Evolutionary conservation across 1,284 basidiomycete genomes (phyloP).

Genomic region (Cutaneotrichosporon sp.): DNA sequence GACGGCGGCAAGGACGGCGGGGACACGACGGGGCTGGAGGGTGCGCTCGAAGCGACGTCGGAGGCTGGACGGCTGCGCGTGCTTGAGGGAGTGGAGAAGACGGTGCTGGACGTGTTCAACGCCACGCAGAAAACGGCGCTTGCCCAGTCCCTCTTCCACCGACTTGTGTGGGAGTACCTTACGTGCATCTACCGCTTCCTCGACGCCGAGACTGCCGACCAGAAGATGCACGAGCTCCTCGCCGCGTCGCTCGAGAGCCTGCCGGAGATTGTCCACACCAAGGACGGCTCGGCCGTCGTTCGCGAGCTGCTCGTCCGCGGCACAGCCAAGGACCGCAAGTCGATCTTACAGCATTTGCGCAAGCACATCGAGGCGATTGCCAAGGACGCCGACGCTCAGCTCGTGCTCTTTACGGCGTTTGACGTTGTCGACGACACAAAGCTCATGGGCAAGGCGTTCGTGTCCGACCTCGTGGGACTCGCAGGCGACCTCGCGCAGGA

Average conservation of each 20-base stretch:
- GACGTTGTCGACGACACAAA: slow-evolving; percentile 87
- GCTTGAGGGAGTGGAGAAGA: slow-evolving; percentile 63
- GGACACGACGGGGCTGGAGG: slow-evolving; percentile 55
- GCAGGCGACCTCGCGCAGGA: slow-evolving; percentile 53
- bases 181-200: slow-evolving; percentile 44
- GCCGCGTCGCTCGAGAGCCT: slow-evolving; percentile 65
- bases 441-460: slow-evolving; percentile 68
- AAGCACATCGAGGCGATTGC: slow-evolving; percentile 81
- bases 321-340: slow-evolving; percentile 81
- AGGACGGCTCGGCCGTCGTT: slow-evolving; percentile 77
- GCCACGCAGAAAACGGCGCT: slow-evolving; percentile 82
- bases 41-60: slow-evolving; percentile 61
- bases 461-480: slow-evolving; percentile 52
- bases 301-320: slow-evolving; percentile 74
- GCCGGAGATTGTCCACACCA: slow-evolving; percentile 86
- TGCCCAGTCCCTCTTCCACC: slow-evolving; percentile 76
- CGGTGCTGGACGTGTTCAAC: slow-evolving; percentile 75
- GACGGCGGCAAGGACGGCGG: slow-evolving; percentile 56
- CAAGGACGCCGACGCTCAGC: slow-evolving; percentile 75
- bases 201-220: slow-evolving; percentile 36
- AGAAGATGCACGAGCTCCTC: slow-evolving; percentile 48
- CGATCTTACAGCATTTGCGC: slow-evolving; percentile 75
- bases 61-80: slow-evolving; percentile 62
- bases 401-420: slow-evolving; percentile 78
- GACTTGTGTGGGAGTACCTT: slow-evolving; percentile 53